These are phyloP conservation scores for Somion occarium DNA, from an alignment of 1,284 basidiomycete species.

Conservation along the genomic window DNA sequence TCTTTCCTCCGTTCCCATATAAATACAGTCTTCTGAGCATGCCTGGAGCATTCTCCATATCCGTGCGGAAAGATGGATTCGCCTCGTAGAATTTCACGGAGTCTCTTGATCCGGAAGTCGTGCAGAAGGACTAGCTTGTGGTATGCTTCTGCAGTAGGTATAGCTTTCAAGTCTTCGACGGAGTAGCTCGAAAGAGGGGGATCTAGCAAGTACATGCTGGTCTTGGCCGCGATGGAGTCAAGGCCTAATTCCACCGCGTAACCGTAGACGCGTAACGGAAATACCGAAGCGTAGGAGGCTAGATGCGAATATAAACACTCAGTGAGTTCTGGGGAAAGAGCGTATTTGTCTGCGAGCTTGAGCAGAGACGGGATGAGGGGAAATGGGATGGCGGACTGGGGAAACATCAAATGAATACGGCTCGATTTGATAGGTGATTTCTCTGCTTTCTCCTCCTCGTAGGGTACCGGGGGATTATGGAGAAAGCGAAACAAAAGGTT, in stretches of 20 bases:
- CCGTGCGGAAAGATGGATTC: conserved; percentile 67
- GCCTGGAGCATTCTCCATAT: conserved; percentile 52
- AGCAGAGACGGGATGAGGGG: conserved; percentile 53
- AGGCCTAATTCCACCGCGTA: conserved; percentile 41
- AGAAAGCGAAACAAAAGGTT: conserved; percentile 47
- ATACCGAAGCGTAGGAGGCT: conserved; percentile 42
- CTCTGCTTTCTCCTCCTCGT: conserved; percentile 3
- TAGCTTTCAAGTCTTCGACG: conserved; percentile 42
- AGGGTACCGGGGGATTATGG: conserved; percentile 38
- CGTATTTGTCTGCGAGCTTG: conserved; percentile 59
- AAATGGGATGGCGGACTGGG: conserved; percentile 41
- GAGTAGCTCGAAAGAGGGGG: conserved; percentile 50
- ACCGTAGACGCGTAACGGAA: conserved; percentile 54
- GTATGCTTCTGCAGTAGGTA: conserved; percentile 53
- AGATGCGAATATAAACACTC: conserved; percentile 45
- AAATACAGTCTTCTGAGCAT: conserved; percentile 36
- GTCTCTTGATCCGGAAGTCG: conserved; percentile 41
- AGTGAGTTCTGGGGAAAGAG: conserved; percentile 38
- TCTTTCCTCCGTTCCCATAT: conserved; percentile 46
- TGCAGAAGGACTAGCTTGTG: conserved; percentile 57
- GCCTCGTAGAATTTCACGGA: conserved; percentile 43
- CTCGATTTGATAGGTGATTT: neutral
- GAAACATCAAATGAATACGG: neutral
- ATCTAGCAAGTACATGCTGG: conserved; percentile 48
- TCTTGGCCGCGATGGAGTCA: conserved; percentile 42